Percentiles rank a stretch among this genome's conserved stretches.
phyloP scores from a whole-genome alignment of 192 early-diverging fungal species.

The Umbelopsis ramanniana region DNA sequence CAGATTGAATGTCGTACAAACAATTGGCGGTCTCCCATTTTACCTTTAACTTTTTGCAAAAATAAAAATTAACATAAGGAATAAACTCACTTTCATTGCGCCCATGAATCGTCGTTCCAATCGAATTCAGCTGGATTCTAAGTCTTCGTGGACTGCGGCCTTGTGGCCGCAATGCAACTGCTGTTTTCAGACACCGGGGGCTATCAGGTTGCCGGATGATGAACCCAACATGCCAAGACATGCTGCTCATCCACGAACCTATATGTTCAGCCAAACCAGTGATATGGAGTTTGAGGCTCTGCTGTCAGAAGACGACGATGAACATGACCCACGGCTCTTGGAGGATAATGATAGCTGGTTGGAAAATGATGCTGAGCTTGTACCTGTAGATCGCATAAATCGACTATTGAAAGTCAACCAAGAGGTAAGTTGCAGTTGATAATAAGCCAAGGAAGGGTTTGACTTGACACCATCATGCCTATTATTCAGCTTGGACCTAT shows the following conservation, averaged over 20 bases:
- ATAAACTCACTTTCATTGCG: neutral
- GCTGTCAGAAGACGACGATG: constrained; percentile 5
- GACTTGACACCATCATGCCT: neutral
- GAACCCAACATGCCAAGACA: constrained; percentile 17
- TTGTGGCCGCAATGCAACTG: constrained; percentile 11
- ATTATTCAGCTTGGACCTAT: neutral
- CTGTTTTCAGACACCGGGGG: neutral
- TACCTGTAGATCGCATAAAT: constrained; percentile 7
- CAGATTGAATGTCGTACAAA: constrained; percentile 15
- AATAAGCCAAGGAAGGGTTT: neutral
- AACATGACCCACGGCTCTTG: neutral
- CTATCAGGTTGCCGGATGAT: constrained; percentile 8
- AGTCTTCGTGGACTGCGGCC: neutral
- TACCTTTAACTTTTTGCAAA: neutral
- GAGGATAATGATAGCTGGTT: constrained; percentile 2
- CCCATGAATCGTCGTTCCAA: neutral
- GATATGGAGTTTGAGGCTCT: constrained; percentile 20
- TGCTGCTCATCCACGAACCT: constrained; percentile 2
- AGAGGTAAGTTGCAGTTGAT: neutral
- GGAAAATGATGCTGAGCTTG: constrained; percentile 10
- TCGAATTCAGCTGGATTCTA: constrained; percentile 6
- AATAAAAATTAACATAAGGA: constrained; percentile 13
- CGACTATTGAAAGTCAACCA: constrained; percentile 2
- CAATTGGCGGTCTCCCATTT: constrained; percentile 8
- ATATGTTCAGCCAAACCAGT: neutral